Evolutionary conservation across 805 yeast species (phyloP), one percentile per base, ranked within the genome.

Genomic region (Nakazawaea wickerhamii): DNA sequence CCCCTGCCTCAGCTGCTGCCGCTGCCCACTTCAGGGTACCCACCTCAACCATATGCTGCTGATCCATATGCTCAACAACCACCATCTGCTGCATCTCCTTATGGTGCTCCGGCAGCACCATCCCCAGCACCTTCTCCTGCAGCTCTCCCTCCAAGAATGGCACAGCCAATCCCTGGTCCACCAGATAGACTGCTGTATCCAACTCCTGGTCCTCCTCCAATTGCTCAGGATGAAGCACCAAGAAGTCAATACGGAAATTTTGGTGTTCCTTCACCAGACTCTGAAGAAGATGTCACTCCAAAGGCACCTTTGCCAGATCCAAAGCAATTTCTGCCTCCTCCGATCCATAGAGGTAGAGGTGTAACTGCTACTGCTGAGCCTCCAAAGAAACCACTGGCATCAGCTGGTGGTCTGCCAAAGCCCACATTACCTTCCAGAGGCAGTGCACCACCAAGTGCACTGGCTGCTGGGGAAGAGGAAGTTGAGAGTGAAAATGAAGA

Each of bases 281-380:
- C 38, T 18, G 47, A 44, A 20, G 41, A 26, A 7, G 41, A 36
- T 7, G 37, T 17, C 11, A 38, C 35, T 25, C 58, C 58, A 5
- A 51, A 47, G 25, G 47, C 46, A 21, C 63, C 62, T 8, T 51
- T 60, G 4, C 65, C 67, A 1, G 71, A 67, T 41, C 61, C 68
- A 2, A 50, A 58, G 3, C 47, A 55, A 31, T 67, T 68, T 53
- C 64, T 67, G 0, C 71, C 73, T 11, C 74, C 73, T 4, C 71
- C 71, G 1, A 47, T 65, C 6, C 71, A 60, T 43, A 57, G 46
- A 38, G 58, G 49, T 11, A 50, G 67, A 25, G 61, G 51, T 10
- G 22, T 48, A 11, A 17, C 41, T 4, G n/a, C 40, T 18, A 13
- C 20, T 19, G 33, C 30, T n/a, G 33, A 22, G 14, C 17, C 7